Conservation (phyloP, 768 basidiomycete species). For the Boletus eberwhitei region DNA sequence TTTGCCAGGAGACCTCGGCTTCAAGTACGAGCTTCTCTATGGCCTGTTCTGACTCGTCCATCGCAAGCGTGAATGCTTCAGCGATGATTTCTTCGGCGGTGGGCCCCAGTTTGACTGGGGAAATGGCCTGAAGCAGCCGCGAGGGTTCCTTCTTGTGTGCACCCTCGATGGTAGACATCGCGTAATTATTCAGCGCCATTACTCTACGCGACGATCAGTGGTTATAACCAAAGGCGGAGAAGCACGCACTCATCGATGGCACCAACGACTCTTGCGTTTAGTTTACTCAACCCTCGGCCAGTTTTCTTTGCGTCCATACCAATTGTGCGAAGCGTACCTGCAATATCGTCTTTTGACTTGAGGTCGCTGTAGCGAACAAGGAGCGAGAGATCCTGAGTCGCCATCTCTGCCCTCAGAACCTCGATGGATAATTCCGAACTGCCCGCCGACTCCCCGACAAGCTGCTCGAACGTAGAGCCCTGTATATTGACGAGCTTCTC, state of each 20-base stretch:
- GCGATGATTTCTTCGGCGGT: conserved; percentile 45
- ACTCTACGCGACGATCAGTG: conserved; percentile 42
- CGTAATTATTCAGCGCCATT: conserved; percentile 72
- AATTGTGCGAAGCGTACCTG: conserved; percentile 50
- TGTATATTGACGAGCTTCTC: conserved; percentile 59
- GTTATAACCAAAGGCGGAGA: neutral
- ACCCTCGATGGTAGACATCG: conserved; percentile 51
- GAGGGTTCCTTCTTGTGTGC: conserved; percentile 30
- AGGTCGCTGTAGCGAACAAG: conserved; percentile 64
- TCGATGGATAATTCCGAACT: conserved; percentile 60
- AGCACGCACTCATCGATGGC: conserved; percentile 65
- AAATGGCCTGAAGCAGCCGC: conserved; percentile 34
- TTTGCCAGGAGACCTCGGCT: conserved; percentile 52
- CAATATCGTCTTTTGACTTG: conserved; percentile 55
- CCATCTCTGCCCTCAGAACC: conserved; percentile 76
- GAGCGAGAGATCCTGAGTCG: conserved; percentile 61
- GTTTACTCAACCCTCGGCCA: conserved; percentile 55
- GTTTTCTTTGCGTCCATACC: conserved; percentile 59
- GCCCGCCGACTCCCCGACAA: conserved; percentile 57
- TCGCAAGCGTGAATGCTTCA: conserved; percentile 57
- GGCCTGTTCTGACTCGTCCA: conserved; percentile 52
- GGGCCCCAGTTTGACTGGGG: conserved; percentile 37
- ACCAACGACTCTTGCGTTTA: conserved; percentile 66
- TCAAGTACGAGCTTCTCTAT: conserved; percentile 63
- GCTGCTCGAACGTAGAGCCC: conserved; percentile 56